A percentile compares a stretch with the other conserved stretches of the same genome.
Conservation (phyloP, 2,329 filamentous ascomycete species). For the Xylaria arbuscula region DNA sequence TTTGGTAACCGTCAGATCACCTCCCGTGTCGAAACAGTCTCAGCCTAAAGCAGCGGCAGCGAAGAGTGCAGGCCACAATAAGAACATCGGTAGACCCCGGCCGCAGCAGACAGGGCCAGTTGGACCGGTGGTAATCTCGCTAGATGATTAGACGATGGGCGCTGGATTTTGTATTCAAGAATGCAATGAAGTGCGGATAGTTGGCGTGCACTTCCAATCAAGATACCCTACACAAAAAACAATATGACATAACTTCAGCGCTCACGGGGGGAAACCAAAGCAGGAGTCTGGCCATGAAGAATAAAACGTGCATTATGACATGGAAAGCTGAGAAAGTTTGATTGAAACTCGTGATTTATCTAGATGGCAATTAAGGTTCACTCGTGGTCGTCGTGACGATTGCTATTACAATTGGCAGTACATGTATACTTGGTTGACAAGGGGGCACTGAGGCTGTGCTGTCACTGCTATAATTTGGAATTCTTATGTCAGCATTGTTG, state of each 20-base stretch:
- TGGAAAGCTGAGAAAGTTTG: not conserved
- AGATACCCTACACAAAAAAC: conserved; percentile 30
- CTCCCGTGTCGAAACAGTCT: conserved; percentile 43
- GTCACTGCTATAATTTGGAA: conserved; percentile 9
- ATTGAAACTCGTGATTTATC: conserved; percentile 12
- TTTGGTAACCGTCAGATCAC: conserved; percentile 47
- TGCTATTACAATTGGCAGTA: not conserved
- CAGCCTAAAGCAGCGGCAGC: conserved; percentile 37
- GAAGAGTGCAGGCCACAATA: conserved; percentile 41
- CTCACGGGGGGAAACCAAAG: not conserved
- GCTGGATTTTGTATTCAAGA: conserved; percentile 14
- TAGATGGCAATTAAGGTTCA: not conserved
- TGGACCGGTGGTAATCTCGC: conserved; percentile 35
- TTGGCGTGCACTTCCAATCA: conserved; percentile 26
- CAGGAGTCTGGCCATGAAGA: conserved; percentile 7
- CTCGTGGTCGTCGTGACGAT: conserved; percentile 1
- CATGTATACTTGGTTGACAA: not conserved
- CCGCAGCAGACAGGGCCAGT: conserved; percentile 35
- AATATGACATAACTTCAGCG: conserved; percentile 17
- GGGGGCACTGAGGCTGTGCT: conserved; percentile 26
- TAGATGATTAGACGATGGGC: conserved; percentile 36
- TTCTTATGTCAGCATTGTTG: conserved; percentile 35
- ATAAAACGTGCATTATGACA: conserved; percentile 13
- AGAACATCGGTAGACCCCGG: conserved; percentile 40
- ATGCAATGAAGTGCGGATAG: conserved; percentile 19